Evolutionary conservation across 139 green algal genomes (phyloP).

Genomic region (Penium margaritaceum): DNA sequence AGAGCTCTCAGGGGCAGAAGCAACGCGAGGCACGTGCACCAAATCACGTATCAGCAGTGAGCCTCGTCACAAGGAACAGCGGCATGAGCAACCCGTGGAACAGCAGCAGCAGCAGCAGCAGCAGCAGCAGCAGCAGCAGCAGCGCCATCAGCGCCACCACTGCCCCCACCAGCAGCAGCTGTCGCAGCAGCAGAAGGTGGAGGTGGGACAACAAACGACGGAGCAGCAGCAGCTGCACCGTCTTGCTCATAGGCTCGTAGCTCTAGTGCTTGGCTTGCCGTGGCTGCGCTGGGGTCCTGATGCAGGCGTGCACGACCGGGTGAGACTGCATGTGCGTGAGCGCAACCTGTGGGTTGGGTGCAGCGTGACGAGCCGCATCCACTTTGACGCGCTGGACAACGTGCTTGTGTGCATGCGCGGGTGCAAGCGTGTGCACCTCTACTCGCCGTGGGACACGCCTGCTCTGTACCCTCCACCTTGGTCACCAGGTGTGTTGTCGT

Average conservation of each 20-base stretch:
- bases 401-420: background rate
- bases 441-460: constrained; percentile 5
- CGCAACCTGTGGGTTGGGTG: constrained; percentile 8
- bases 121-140: too few species aligned
- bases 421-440: constrained; percentile 18
- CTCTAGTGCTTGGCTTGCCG: background rate
- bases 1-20: background rate
- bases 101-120: too few species aligned
- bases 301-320: background rate
- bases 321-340: too few species aligned
- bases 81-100: too few species aligned
- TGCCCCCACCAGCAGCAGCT: too few species aligned
- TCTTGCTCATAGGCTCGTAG: too few species aligned
- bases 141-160: background rate
- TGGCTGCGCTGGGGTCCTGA: background rate
- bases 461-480: constrained; percentile 8
- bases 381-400: constrained; percentile 35
- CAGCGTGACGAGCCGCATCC: constrained; percentile 13
- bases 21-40: background rate
- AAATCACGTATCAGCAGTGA: too few species aligned
- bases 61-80: too few species aligned
- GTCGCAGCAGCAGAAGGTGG: too few species aligned
- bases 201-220: too few species aligned
- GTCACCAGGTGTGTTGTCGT: constrained; percentile 12
- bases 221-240: too few species aligned